Conservation (phyloP, 176 grass and related monocot species). For the Miscanthus lutarioriparius region DNA sequence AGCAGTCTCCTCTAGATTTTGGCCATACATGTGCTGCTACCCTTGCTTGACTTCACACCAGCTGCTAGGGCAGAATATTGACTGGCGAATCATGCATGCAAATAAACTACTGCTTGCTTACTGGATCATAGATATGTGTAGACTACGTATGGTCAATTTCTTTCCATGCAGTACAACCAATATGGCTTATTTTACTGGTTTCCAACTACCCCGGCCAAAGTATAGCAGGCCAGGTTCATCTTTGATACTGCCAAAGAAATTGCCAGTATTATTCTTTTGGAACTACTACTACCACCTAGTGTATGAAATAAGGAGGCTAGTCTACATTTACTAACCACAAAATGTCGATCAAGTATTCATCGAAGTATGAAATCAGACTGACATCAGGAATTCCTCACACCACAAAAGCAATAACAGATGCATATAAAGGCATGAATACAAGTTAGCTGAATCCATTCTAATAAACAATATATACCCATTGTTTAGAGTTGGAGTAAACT, state of each 20-base stretch:
- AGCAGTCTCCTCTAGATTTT: constrained; percentile 36
- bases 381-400: neutral
- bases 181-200: neutral
- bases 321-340: neutral
- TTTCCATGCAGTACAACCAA: neutral
- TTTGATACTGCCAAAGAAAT: constrained; percentile 11
- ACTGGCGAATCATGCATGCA: constrained; percentile 19
- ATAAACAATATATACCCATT: neutral
- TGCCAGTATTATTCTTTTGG: neutral
- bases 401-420: neutral
- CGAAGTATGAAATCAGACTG: neutral
- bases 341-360: neutral
- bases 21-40: constrained; percentile 20
- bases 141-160: constrained; percentile 5
- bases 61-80: constrained; percentile 10
- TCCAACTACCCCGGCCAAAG: neutral
- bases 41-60: constrained; percentile 34
- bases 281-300: too few relatives aligned
- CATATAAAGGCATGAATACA: neutral
- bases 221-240: neutral
- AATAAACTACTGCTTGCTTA: constrained; percentile 31
- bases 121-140: neutral
- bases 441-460: neutral
- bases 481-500: neutral
- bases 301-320: neutral